phyloP scores from a whole-genome alignment of 2,329 filamentous ascomycete genomes.

The Neonectria punicea region DNA sequence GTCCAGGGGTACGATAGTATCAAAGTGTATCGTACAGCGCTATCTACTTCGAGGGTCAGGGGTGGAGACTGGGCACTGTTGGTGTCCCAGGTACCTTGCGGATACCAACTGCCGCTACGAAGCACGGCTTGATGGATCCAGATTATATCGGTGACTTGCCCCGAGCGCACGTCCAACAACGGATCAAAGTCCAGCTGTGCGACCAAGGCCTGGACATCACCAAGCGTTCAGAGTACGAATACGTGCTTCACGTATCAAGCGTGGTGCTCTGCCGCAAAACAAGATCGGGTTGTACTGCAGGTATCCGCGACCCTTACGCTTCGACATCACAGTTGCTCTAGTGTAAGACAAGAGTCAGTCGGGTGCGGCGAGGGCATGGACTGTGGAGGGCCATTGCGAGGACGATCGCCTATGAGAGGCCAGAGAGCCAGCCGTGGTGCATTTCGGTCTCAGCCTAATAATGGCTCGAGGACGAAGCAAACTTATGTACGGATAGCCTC shows the following conservation, averaged over 20 bases:
- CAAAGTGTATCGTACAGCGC: conserved; percentile 15
- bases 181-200: background rate
- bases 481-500: conserved; percentile 9
- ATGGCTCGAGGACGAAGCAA: conserved; percentile 25
- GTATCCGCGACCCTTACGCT: conserved; percentile 6
- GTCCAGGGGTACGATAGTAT: background rate
- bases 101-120: conserved; percentile 27
- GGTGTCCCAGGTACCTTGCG: conserved; percentile 5
- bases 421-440: conserved; percentile 11
- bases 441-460: conserved; percentile 20
- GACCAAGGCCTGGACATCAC: background rate
- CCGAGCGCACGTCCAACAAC: conserved; percentile 23
- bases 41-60: conserved; percentile 17
- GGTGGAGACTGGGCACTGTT: background rate
- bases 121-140: conserved; percentile 25
- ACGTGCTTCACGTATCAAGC: background rate
- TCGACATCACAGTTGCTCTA: conserved; percentile 12
- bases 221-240: background rate
- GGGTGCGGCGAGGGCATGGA: conserved; percentile 5
- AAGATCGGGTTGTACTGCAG: conserved; percentile 10
- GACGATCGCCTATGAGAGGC: conserved; percentile 14
- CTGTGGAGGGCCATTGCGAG: conserved; percentile 7
- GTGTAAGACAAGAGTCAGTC: conserved; percentile 34
- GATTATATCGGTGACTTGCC: conserved; percentile 36
- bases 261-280: conserved; percentile 9